Evolutionary conservation across 164 flowering plant species (phyloP), one percentile per base, ranked within the genome.

Genomic region (Pachysandra terminalis): DNA sequence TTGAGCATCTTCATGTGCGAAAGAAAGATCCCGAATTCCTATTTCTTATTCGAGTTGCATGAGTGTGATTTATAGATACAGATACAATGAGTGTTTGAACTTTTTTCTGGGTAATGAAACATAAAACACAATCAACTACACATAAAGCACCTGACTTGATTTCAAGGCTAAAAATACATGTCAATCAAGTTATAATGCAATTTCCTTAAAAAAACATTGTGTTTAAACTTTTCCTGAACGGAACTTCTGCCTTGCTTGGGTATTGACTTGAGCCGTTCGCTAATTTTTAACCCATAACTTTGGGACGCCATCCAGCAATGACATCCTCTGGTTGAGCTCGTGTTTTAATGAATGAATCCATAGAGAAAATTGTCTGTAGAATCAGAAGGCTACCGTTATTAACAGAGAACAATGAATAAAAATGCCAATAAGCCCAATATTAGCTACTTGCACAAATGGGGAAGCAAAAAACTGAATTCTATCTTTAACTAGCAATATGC

Each of bases 301-400:
- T 93, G 48, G 98, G 86, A 56, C 84, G 84, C 98, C 98, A 93
- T 63, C 98, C 98, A 25, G 84, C 98, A 70, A 90, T 80, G 15
- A 93, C 94, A 85, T 93, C 98, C 74, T 91, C 91, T 6, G 74
- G 71, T 22, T 57, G 74, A 53, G 92, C 88, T 26, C 78, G 78
- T 15, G 98, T 93, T 69, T 91, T 93, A 16, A 83, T 40, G 67
- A 90, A 93, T 5, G 97, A 91, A 23, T 88, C 91, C 81, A 63
- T 65, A 17, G 91, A 84, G 77, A 89, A 91, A 66, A 93, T 80
- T 21, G 68, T 78, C 98, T 89, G 92, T 26, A 71, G 57, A 21
- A 67, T 25, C 9, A 63, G 21, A 63, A 37, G 41, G 41, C 51
- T 41, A 27, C 19, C 48, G 48, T 65, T 63, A 64, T 52, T 53